Base-by-base conservation (phyloP, 495 filamentous ascomycete species). In the Delitschia confertaspora region DNA sequence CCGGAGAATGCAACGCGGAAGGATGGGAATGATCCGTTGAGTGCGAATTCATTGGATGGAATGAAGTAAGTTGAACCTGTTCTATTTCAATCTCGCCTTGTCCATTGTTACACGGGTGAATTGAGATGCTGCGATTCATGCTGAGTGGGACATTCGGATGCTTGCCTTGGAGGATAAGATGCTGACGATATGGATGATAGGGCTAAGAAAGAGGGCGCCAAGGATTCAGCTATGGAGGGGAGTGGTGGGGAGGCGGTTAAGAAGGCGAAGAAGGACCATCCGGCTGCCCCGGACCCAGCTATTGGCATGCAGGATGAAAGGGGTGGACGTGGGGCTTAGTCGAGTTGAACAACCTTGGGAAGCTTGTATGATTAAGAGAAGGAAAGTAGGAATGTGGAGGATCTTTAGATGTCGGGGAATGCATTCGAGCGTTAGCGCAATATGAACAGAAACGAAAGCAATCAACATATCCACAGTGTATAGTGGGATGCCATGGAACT, bases 271-370 rank as follows among this genome's bases (percentile, higher is more conserved):
- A 53, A 73, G 53, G 80, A 81, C 38, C 64, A 74, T 56, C 80
- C 79, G 0, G 72, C 79, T 42, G 77, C 78, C 8, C 80, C 80
- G 7, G 71, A 71, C 49, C 71, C 75, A 1, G 65, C 80, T 2
- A 75, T 83, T 60, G 80, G 80, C 16, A 82, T 82, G 76, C 78
- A 82, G 57, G 80, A 83, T 65, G 79, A 83, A 58, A 69, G 75
- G 38, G 73, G 70, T 5, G 59, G 66, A 52, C 60, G 60, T 37
- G 62, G 62, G 22, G 31, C 11, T 22, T 56, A 33, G 43, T 40
- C 8, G 14, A 16, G 32, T 6, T 8, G 32, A 9, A 34, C 8
- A 29, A 29, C 26, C n/a, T n/a, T n/a, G n/a, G n/a, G n/a, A n/a
- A n/a, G n/a, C n/a, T n/a, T n/a, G n/a, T n/a, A n/a, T n/a, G n/a